Evolutionary conservation across 179 eudicot genomes (phyloP).

Genomic region (Patellifolia procumbens): DNA sequence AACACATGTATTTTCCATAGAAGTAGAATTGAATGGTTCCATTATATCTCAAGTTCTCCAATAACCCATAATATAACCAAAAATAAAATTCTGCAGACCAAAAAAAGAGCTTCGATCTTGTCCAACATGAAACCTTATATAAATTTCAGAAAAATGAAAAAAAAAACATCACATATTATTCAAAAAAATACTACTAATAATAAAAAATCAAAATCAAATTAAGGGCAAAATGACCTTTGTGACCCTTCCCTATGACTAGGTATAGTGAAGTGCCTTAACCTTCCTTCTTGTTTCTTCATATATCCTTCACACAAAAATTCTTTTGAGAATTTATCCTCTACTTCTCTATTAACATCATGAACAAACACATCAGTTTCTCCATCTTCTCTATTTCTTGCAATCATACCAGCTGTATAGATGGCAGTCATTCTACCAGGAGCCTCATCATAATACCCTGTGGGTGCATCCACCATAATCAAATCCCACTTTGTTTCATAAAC

Average conservation of each 20-base stretch:
- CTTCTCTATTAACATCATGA: conserved; percentile 82
- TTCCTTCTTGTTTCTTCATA: conserved; percentile 72
- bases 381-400: conserved; percentile 69
- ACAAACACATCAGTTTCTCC: conserved; percentile 85
- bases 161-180: not conserved
- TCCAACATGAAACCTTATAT: not conserved
- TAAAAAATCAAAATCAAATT: not conserved
- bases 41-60: not conserved
- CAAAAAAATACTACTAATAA: not conserved
- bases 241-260: conserved; percentile 64
- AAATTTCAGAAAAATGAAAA: not conserved
- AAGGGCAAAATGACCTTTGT: conserved; percentile 76
- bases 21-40: not conserved
- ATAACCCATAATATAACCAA: not conserved
- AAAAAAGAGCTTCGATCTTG: not conserved
- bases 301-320: conserved; percentile 82
- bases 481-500: conserved; percentile 83
- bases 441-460: no score
- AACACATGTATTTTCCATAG: not conserved
- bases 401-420: conserved; percentile 84
- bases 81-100: not conserved
- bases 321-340: conserved; percentile 79
- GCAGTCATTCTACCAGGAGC: conserved; percentile 93
- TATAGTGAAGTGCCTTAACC: no score
- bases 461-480: conserved; percentile 95